A percentile compares a stretch with the other conserved stretches of the same genome.
phyloP scores from a whole-genome alignment of 2,329 filamentous ascomycete genomes.

The Beauveria medogensis region DNA sequence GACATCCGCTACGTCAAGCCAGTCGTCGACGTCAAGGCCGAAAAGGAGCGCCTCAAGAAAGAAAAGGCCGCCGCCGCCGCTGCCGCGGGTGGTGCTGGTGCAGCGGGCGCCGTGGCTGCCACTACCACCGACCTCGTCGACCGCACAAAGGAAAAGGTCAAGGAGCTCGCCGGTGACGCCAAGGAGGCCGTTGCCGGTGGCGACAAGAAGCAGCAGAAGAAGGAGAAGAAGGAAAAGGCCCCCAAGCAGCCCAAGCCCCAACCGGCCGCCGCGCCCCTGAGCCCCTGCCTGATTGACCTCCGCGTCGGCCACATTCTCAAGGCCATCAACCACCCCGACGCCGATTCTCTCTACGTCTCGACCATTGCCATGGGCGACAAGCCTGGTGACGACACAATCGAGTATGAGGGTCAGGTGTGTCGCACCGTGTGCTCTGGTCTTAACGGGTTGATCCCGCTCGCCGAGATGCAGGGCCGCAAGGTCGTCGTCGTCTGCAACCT shows the following conservation, averaged over 20 bases:
- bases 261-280: slow-evolving; percentile 65
- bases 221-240: slow-evolving; percentile 86
- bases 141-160: slow-evolving; percentile 52
- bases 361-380: slow-evolving; percentile 92
- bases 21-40: slow-evolving; percentile 81
- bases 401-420: slow-evolving; percentile 85
- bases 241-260: slow-evolving; percentile 65
- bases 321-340: slow-evolving; percentile 90
- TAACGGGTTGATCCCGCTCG: slow-evolving; percentile 84
- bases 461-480: slow-evolving; percentile 94
- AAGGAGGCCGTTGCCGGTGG: slow-evolving; percentile 28
- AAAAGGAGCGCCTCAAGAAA: slow-evolving; percentile 96
- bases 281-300: slow-evolving; percentile 83
- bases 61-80: slow-evolving; percentile 70
- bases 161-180: slow-evolving; percentile 46
- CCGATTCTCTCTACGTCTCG: slow-evolving; percentile 90
- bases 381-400: slow-evolving; percentile 79
- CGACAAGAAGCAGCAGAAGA: slow-evolving; percentile 60
- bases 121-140: slow-evolving; percentile 44
- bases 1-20: slow-evolving; percentile 84
- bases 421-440: slow-evolving; percentile 96
- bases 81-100: slow-evolving; percentile 37
- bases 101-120: slow-evolving; percentile 38
- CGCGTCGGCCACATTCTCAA: slow-evolving; percentile 96
- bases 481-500: slow-evolving; percentile 95